Conservation (phyloP, 495 filamentous ascomycete genomes). For the Cryomyces antarcticus region DNA sequence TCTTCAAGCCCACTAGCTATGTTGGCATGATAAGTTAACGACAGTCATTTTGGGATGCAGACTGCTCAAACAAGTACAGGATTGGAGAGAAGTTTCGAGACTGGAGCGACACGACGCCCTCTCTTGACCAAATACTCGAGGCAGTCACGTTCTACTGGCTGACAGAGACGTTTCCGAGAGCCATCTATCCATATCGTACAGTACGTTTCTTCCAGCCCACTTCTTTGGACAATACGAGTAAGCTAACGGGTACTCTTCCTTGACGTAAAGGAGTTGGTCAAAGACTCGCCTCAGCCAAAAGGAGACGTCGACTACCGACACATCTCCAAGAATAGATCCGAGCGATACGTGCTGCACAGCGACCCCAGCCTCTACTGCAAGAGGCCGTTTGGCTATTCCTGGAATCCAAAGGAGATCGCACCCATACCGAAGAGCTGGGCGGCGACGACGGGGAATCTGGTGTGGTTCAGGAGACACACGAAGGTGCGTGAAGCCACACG, state of each 20-base stretch:
- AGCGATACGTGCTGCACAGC: neutral
- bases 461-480: slow-evolving; percentile 26
- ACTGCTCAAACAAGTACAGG: slow-evolving; percentile 15
- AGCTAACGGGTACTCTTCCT: neutral
- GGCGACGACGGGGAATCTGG: slow-evolving; percentile 26
- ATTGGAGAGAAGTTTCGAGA: slow-evolving; percentile 46
- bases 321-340: neutral
- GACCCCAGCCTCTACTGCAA: neutral
- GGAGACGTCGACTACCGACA: neutral
- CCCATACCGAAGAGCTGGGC: slow-evolving; percentile 31
- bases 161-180: slow-evolving; percentile 33
- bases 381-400: slow-evolving; percentile 39
- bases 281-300: neutral
- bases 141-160: slow-evolving; percentile 44
- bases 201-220: slow-evolving; percentile 5
- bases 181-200: slow-evolving; percentile 29
- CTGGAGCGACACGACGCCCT: slow-evolving; percentile 35
- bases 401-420: slow-evolving; percentile 33
- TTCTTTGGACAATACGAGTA: no score
- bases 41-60: no score
- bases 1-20: slow-evolving; percentile 36
- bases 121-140: slow-evolving; percentile 33
- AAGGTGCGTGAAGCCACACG: slow-evolving; percentile 4
- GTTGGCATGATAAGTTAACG: slow-evolving; percentile 18
- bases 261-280: neutral